Conservation (phyloP, 129 eudicot genomes). For the Dittrichia graveolens region DNA sequence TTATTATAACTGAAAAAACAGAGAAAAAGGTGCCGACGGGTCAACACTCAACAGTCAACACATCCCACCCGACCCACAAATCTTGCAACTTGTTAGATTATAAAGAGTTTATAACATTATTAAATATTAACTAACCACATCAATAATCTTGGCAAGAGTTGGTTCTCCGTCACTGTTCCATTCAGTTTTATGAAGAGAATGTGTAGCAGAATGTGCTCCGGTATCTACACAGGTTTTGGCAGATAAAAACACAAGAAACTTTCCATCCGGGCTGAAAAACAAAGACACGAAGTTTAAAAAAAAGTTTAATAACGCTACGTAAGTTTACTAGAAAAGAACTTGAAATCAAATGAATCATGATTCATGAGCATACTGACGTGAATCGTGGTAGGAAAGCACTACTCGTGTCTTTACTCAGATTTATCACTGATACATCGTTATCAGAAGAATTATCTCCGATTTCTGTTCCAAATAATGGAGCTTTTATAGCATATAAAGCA, state of each 20-base stretch:
- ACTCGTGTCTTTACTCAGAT: constrained; percentile 63
- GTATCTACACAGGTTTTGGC: constrained; percentile 79
- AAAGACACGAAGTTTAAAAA: constrained; percentile 17
- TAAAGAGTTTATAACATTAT: not conserved
- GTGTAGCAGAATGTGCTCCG: constrained; percentile 87
- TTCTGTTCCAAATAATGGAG: constrained; percentile 56
- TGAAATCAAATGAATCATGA: not conserved
- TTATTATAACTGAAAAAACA: too few relatives aligned
- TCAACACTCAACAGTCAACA: too few relatives aligned
- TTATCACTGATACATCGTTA: constrained; percentile 42
- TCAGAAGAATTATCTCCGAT: constrained; percentile 38
- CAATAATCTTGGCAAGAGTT: constrained; percentile 47
- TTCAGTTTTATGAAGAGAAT: constrained; percentile 84
- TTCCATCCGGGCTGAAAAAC: constrained; percentile 87
- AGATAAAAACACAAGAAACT: constrained; percentile 78
- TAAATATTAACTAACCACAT: constrained; percentile 62
- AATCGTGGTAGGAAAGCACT: constrained; percentile 88
- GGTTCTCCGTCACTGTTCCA: constrained; percentile 70
- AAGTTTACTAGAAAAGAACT: not conserved
- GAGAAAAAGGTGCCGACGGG: too few relatives aligned
- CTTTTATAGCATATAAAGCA: constrained; percentile 75
- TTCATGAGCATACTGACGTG: constrained; percentile 49
- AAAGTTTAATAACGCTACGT: not conserved
- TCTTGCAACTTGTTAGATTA: constrained; percentile 3
- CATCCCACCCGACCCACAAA: not conserved